Evolutionary conservation across 495 filamentous ascomycete genomes (phyloP).

Genomic region (Parachaetomium inaequale): DNA sequence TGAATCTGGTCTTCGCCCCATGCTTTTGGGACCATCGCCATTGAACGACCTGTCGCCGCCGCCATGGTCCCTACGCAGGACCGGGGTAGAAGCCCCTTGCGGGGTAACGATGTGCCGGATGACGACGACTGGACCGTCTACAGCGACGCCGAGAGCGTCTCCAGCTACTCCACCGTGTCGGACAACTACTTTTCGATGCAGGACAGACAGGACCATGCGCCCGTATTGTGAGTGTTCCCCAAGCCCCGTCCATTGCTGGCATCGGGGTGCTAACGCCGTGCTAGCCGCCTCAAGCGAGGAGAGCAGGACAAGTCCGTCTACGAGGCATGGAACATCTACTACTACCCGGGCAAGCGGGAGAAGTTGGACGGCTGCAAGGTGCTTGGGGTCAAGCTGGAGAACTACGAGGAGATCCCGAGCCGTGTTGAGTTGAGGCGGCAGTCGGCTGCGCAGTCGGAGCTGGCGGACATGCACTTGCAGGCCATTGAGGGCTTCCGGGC

Average conservation of each 20-base stretch:
- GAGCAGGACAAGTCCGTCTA: conserved; percentile 10
- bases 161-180: neutral
- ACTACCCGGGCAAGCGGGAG: conserved; percentile 8
- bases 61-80: neutral
- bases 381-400: conserved; percentile 7
- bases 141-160: conserved; percentile 16
- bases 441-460: conserved; percentile 18
- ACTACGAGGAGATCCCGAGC: neutral
- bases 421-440: neutral
- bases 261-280: neutral
- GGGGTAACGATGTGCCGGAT: neutral
- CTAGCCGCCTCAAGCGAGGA: conserved; percentile 2
- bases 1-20: neutral
- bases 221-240: conserved; percentile 6
- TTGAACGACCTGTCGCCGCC: neutral
- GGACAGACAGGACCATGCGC: neutral
- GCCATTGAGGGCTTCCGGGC: conserved; percentile 20
- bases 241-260: no score
- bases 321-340: conserved; percentile 19
- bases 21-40: neutral
- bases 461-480: conserved; percentile 20
- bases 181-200: neutral
- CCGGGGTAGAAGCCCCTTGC: conserved; percentile 2
- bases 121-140: conserved; percentile 18
- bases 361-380: neutral